Conservation (phyloP, 2,329 filamentous ascomycete genomes). For the Arachnopeziza araneosa region DNA sequence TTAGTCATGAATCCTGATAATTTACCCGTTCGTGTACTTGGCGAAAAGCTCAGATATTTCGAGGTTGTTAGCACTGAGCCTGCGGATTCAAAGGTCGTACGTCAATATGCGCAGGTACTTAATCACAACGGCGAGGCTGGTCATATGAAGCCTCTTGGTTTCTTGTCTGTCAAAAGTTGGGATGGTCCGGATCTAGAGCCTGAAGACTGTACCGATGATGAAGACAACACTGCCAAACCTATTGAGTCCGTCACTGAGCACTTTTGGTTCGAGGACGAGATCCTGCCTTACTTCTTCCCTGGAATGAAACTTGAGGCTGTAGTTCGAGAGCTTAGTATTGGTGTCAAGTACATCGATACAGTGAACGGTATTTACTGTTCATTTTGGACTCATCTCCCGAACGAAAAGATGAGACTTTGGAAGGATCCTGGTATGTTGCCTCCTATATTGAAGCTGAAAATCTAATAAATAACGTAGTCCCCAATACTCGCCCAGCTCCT, state of each 20-base stretch:
- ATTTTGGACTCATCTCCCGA: conserved; percentile 60
- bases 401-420: conserved; percentile 64
- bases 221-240: conserved; percentile 22
- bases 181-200: conserved; percentile 31
- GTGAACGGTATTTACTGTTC: conserved; percentile 50
- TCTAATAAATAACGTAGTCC: conserved; percentile 15
- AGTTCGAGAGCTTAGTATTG: conserved; percentile 53
- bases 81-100: conserved; percentile 37
- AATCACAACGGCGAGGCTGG: conserved; percentile 31
- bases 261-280: conserved; percentile 64
- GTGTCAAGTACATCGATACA: conserved; percentile 59
- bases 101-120: conserved; percentile 40
- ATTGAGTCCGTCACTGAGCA: conserved; percentile 34
- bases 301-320: conserved; percentile 59
- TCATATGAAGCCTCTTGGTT: conserved; percentile 39
- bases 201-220: conserved; percentile 24
- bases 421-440: conserved; percentile 44
- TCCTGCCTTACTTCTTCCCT: conserved; percentile 50
- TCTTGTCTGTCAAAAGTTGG: conserved; percentile 38
- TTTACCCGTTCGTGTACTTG: conserved; percentile 34
- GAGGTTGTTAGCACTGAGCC: conserved; percentile 51
- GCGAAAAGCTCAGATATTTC: conserved; percentile 49
- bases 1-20: conserved; percentile 26
- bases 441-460: background rate
- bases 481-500: conserved; percentile 24